Percentiles rank a stretch among this genome's conserved stretches.
Evolutionary conservation across 768 basidiomycete species (phyloP).

Genomic region (Kwoniella europaea): DNA sequence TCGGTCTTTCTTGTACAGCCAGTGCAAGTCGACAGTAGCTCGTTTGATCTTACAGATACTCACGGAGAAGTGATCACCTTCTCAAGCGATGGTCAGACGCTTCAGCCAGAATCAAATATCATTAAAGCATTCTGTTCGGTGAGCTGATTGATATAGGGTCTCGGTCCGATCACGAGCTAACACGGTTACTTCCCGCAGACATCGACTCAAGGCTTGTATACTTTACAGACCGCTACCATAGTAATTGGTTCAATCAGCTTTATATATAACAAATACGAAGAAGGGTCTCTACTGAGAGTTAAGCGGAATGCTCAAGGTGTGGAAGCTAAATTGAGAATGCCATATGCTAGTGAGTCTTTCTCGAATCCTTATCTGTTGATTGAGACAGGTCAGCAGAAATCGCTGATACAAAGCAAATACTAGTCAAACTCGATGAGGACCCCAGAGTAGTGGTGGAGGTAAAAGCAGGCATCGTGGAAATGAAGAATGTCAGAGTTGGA

Average conservation of each 20-base stretch:
- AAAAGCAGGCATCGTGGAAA: slow-evolving; percentile 37
- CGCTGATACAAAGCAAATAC: neutral
- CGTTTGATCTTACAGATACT: slow-evolving; percentile 7
- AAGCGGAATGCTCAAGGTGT: slow-evolving; percentile 69
- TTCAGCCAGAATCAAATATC: slow-evolving; percentile 68
- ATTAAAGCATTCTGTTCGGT: slow-evolving; percentile 75
- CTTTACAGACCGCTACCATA: slow-evolving; percentile 24
- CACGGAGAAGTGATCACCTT: slow-evolving; percentile 63
- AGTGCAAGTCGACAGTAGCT: slow-evolving; percentile 63
- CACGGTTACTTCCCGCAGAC: slow-evolving; percentile 61
- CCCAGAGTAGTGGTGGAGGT: slow-evolving; percentile 49
- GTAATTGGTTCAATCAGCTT: slow-evolving; percentile 22
- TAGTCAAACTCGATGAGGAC: slow-evolving; percentile 50
- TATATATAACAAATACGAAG: slow-evolving; percentile 26
- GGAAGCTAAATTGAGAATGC: slow-evolving; percentile 64
- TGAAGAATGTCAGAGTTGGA: slow-evolving; percentile 32
- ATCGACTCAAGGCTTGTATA: slow-evolving; percentile 70
- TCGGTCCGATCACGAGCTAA: neutral
- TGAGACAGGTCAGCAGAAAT: neutral
- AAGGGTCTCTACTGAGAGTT: slow-evolving; percentile 64
- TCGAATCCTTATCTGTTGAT: neutral
- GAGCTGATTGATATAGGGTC: slow-evolving; percentile 49
- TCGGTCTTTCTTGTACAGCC: slow-evolving; percentile 59
- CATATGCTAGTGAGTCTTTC: slow-evolving; percentile 45
- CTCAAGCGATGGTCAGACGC: slow-evolving; percentile 58